Conservation (phyloP, 805 yeast species). For the Pichia nanzhaoensis region DNA sequence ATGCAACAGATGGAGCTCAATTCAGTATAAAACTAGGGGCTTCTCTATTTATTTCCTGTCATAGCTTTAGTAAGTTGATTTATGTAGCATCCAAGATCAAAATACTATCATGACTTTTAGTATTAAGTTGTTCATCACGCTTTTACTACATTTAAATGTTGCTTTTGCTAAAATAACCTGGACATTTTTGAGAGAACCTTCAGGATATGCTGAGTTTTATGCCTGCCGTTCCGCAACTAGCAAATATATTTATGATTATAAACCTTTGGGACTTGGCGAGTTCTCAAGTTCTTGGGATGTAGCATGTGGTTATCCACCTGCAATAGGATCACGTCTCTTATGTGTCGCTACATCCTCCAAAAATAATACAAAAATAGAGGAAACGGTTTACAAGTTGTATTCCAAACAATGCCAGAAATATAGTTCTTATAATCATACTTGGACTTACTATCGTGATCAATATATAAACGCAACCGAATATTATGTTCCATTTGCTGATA, state of each 20-base stretch:
- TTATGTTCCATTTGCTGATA: background rate
- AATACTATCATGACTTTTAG: background rate
- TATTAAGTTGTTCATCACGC: background rate
- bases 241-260: conserved; percentile 9
- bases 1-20: no score
- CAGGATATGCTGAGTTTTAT: conserved; percentile 8
- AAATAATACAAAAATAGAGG: no score
- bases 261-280: background rate
- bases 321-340: conserved; percentile 12
- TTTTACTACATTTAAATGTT: background rate
- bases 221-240: conserved; percentile 9
- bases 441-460: conserved; percentile 14
- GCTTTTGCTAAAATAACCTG: background rate
- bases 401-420: no score
- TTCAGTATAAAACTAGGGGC: no score
- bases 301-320: conserved; percentile 17
- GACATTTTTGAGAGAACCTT: background rate
- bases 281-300: conserved; percentile 1
- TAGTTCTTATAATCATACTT: conserved; percentile 10
- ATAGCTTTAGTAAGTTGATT: no score
- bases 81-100: background rate
- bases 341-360: conserved; percentile 22
- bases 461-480: conserved; percentile 26
- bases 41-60: no score
- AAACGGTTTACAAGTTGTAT: no score